Percentiles rank a stretch among this genome's conserved stretches.
Evolutionary conservation across 352 stramenopile genomes (phyloP).

Genomic region (Phytophthora pistaciae): DNA sequence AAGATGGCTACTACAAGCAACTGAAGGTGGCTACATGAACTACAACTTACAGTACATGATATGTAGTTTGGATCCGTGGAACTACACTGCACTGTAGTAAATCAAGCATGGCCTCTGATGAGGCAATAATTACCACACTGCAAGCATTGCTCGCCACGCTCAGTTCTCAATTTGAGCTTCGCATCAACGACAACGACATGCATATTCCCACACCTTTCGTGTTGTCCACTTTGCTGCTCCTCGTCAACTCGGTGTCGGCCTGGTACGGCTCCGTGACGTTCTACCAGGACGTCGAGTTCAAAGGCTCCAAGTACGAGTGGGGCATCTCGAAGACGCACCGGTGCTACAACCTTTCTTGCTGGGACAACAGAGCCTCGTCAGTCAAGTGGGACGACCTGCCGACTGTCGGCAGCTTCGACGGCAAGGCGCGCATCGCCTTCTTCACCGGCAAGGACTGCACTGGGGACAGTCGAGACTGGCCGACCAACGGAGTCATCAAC

Average conservation of each 20-base stretch:
- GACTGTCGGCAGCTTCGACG: conserved; percentile 18
- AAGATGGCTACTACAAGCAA: conserved; percentile 15
- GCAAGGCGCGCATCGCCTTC: conserved; percentile 35
- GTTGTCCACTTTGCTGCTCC: neutral
- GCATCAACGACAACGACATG: neutral
- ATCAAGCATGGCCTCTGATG: neutral
- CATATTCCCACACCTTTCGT: neutral
- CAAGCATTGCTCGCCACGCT: neutral
- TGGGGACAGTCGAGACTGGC: conserved; percentile 28
- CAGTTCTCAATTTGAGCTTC: conserved; percentile 5
- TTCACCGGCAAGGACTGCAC: conserved; percentile 35
- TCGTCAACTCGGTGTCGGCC: conserved; percentile 12
- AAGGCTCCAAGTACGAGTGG: conserved; percentile 15
- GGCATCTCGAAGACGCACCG: conserved; percentile 27
- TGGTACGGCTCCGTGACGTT: conserved; percentile 35
- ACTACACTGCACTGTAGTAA: too few relatives aligned
- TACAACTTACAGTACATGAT: too few relatives aligned
- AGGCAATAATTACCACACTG: neutral
- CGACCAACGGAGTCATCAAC: conserved; percentile 27
- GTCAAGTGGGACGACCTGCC: conserved; percentile 38
- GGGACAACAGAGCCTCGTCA: conserved; percentile 32
- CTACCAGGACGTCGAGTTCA: conserved; percentile 21
- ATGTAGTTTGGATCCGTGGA: too few relatives aligned
- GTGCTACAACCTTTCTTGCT: conserved; percentile 41
- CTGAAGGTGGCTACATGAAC: too few relatives aligned